These are phyloP conservation scores for Nakaseomyces uthaithaninus DNA, from an alignment of 1,139 yeast genomes.

Conservation along the genomic window DNA sequence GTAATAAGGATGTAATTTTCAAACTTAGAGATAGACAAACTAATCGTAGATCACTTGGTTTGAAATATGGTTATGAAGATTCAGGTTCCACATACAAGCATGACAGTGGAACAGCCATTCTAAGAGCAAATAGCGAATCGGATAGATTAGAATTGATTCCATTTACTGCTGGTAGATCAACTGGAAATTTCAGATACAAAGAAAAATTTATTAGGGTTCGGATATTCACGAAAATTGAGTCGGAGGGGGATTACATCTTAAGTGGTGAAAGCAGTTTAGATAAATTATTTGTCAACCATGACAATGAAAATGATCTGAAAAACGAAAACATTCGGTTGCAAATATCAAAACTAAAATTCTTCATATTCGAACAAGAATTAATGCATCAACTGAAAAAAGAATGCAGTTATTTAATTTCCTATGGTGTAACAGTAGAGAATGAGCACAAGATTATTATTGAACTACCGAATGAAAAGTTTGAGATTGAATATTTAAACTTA, in stretches of 20 bases:
- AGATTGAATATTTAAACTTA: constrained; percentile 53
- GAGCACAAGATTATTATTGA: constrained; percentile 59
- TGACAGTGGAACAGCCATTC: constrained; percentile 68
- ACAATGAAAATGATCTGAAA: constrained; percentile 11
- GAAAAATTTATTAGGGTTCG: constrained; percentile 43
- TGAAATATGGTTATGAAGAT: constrained; percentile 86
- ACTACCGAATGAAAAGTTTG: constrained; percentile 57
- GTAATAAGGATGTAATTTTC: constrained; percentile 62
- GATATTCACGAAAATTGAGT: constrained; percentile 46
- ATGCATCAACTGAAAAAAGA: constrained; percentile 63
- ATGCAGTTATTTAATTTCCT: constrained; percentile 62
- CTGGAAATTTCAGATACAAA: constrained; percentile 14
- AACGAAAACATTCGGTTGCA: constrained; percentile 39
- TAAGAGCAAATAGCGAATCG: constrained; percentile 37
- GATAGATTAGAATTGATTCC: constrained; percentile 37
- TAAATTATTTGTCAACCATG: constrained; percentile 13
- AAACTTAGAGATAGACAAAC: constrained; percentile 51
- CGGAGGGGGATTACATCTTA: constrained; percentile 42
- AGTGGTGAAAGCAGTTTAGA: constrained; percentile 32
- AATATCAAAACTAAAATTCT: constrained; percentile 56
- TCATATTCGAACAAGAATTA: constrained; percentile 75
- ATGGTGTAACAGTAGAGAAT: constrained; percentile 60
- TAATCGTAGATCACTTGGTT: constrained; percentile 50
- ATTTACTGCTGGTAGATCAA: constrained; percentile 12
- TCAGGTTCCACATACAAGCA: constrained; percentile 67